Evolutionary conservation across 768 basidiomycete species (phyloP).

Genomic region (Cystobasidium tubakii): DNA sequence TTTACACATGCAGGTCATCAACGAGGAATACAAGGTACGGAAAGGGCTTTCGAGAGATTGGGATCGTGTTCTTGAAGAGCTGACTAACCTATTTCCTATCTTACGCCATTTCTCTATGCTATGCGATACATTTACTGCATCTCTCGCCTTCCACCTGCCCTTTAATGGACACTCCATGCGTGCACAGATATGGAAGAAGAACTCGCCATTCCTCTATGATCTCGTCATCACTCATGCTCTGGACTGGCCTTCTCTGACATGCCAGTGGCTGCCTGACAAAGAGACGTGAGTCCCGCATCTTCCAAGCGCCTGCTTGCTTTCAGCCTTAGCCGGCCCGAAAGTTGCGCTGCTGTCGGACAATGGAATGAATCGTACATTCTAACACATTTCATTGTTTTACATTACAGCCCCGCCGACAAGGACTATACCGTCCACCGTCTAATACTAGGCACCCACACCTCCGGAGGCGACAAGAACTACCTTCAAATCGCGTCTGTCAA

Average conservation of each 20-base stretch:
- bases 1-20: slow-evolving; percentile 25
- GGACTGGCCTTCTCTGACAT: slow-evolving; percentile 95
- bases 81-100: no score
- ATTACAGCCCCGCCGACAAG: slow-evolving; percentile 70
- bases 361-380: background rate
- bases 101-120: background rate
- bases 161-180: background rate
- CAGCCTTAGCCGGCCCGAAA: background rate
- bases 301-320: background rate
- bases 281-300: slow-evolving; percentile 62
- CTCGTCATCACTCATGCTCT: slow-evolving; percentile 93
- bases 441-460: slow-evolving; percentile 94
- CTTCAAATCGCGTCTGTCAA: slow-evolving; percentile 92
- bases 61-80: no score
- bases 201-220: slow-evolving; percentile 96
- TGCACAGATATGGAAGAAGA: slow-evolving; percentile 51
- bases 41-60: background rate
- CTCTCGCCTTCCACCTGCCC: background rate
- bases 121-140: background rate
- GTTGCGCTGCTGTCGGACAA: background rate
- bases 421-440: slow-evolving; percentile 92
- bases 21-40: slow-evolving; percentile 36
- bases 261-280: slow-evolving; percentile 98
- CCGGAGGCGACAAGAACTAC: slow-evolving; percentile 85
- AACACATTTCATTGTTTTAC: background rate